phyloP scores from a whole-genome alignment of 2,329 filamentous ascomycete genomes.

The Aspergillus fumigatus region DNA sequence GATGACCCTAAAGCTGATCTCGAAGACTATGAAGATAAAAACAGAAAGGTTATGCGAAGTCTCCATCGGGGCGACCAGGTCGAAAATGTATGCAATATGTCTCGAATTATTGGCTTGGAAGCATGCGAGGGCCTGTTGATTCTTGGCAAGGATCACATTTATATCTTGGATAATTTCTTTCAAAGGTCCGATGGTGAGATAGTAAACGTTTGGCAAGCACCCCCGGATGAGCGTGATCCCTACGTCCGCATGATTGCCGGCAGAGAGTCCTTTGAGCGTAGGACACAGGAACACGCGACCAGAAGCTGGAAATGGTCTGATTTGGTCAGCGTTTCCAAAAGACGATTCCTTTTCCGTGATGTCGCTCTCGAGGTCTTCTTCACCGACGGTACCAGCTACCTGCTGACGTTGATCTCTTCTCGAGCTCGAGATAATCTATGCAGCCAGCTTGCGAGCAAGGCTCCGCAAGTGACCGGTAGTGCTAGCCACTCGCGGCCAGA shows the following conservation, averaged over 20 bases:
- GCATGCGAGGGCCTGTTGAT: slow-evolving; percentile 91
- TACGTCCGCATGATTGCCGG: slow-evolving; percentile 92
- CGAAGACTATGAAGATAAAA: slow-evolving; percentile 93
- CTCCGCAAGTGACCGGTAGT: slow-evolving; percentile 70
- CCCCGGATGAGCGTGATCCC: slow-evolving; percentile 84
- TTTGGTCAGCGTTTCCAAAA: slow-evolving; percentile 91
- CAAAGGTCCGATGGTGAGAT: slow-evolving; percentile 94
- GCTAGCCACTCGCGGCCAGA: slow-evolving; percentile 71
- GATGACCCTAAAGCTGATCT: slow-evolving; percentile 85
- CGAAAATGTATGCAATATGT: slow-evolving; percentile 91
- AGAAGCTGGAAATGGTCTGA: slow-evolving; percentile 92
- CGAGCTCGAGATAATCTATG: slow-evolving; percentile 74
- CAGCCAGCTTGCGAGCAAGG: slow-evolving; percentile 68
- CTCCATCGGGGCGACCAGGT: slow-evolving; percentile 87
- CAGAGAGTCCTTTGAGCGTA: slow-evolving; percentile 59
- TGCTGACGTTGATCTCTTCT: slow-evolving; percentile 77
- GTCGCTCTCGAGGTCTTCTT: slow-evolving; percentile 98
- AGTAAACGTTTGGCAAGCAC: slow-evolving; percentile 92
- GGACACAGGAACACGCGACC: slow-evolving; percentile 69
- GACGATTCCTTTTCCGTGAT: slow-evolving; percentile 90
- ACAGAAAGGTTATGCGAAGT: slow-evolving; percentile 93
- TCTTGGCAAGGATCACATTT: slow-evolving; percentile 84
- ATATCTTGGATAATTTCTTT: slow-evolving; percentile 95
- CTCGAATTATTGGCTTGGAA: slow-evolving; percentile 87
- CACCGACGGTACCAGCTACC: slow-evolving; percentile 89